Conservation (phyloP, 139 green algal genomes). For the Closterium sp. region DNA sequence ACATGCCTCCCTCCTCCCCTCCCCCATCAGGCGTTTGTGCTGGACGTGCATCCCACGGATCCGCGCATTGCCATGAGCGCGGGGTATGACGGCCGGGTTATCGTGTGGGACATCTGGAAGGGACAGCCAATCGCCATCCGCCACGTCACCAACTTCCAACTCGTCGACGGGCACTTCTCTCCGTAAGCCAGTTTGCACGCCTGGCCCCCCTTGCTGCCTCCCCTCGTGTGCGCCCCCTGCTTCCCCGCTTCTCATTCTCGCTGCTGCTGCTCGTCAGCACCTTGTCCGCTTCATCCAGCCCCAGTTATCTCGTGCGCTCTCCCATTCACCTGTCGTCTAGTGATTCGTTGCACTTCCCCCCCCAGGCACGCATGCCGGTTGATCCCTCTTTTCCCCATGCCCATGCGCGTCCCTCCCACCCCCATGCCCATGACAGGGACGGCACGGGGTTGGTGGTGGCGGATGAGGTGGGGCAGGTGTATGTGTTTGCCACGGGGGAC, state of each 20-base stretch:
- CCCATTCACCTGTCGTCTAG: too few relatives aligned
- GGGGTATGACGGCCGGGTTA: slow-evolving; percentile 53
- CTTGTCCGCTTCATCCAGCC: too few relatives aligned
- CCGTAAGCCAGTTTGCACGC: slow-evolving; percentile 1
- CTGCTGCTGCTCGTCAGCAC: background rate
- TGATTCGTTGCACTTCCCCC: too few relatives aligned
- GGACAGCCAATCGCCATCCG: background rate
- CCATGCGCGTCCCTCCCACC: too few relatives aligned
- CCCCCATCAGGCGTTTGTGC: slow-evolving; percentile 34
- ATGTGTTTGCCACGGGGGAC: slow-evolving; percentile 34
- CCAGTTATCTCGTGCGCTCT: too few relatives aligned
- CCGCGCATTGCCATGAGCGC: slow-evolving; percentile 52
- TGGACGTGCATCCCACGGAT: slow-evolving; percentile 47
- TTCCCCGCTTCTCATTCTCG: too few relatives aligned
- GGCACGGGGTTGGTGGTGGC: slow-evolving; percentile 45
- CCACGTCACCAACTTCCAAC: slow-evolving; percentile 14
- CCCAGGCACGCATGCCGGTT: too few relatives aligned
- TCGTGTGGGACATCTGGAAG: slow-evolving; percentile 51
- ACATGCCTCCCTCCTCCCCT: background rate
- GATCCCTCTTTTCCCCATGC: background rate
- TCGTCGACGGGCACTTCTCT: slow-evolving; percentile 43
- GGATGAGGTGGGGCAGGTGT: slow-evolving; percentile 44
- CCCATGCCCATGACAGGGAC: slow-evolving; percentile 7
- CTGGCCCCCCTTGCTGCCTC: background rate
- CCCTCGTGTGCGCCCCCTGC: too few relatives aligned